These are phyloP conservation scores for Suhomyces bolitotheri DNA, from an alignment of 1,139 yeast genomes.

Conservation along the genomic window DNA sequence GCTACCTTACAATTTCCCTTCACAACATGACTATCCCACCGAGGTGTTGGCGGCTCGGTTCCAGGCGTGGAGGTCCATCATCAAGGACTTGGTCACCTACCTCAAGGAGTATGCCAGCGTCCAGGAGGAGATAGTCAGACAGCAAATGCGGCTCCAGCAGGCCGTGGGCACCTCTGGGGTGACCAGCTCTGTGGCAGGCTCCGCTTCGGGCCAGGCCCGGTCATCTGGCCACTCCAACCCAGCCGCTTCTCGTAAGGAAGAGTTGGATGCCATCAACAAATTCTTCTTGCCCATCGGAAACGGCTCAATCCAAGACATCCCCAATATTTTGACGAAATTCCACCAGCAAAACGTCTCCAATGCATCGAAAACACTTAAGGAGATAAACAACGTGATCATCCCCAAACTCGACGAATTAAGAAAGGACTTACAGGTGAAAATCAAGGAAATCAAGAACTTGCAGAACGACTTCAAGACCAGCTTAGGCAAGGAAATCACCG, in stretches of 20 bases:
- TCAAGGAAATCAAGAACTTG: constrained; percentile 80
- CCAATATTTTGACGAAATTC: constrained; percentile 67
- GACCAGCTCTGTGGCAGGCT: constrained; percentile 11
- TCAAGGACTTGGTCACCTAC: constrained; percentile 72
- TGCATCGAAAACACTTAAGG: constrained; percentile 70
- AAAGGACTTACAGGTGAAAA: constrained; percentile 77
- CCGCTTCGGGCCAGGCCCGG: constrained; percentile 14
- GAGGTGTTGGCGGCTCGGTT: constrained; percentile 83
- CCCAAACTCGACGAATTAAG: constrained; percentile 87
- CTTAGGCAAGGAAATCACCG: constrained; percentile 65
- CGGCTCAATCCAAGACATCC: constrained; percentile 82
- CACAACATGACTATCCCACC: constrained; percentile 59
- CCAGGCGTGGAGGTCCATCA: constrained; percentile 81
- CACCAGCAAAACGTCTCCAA: constrained; percentile 72
- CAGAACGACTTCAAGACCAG: constrained; percentile 82
- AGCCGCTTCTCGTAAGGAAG: constrained; percentile 25
- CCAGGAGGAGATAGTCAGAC: constrained; percentile 84
- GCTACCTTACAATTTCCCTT: constrained; percentile 38
- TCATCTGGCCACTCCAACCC: constrained; percentile 12
- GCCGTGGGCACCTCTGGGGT: constrained; percentile 51
- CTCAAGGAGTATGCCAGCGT: constrained; percentile 78
- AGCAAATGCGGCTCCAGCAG: constrained; percentile 77
- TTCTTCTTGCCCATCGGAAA: constrained; percentile 74
- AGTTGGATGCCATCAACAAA: constrained; percentile 40
- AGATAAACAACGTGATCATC: constrained; percentile 63